These are phyloP conservation scores for Dysphania ambrosioides DNA, from an alignment of 148 eudicot species.

Conservation along the genomic window DNA sequence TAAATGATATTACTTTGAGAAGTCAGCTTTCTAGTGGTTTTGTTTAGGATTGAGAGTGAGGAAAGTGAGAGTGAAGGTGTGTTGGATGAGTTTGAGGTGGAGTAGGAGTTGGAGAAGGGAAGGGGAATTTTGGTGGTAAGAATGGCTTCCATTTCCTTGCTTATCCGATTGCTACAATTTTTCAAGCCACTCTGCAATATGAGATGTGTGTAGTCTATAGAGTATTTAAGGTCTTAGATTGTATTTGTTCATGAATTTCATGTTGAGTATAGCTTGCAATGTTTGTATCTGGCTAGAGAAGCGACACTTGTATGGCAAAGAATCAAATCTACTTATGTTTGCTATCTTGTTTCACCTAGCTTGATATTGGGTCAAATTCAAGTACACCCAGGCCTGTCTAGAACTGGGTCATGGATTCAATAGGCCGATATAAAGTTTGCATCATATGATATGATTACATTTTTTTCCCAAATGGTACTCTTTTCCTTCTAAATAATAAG, in stretches of 20 bases:
- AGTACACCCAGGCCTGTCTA: not conserved
- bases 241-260: not conserved
- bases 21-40: slow-evolving; percentile 7
- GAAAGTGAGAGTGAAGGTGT: slow-evolving; percentile 20
- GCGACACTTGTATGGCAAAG: slow-evolving; percentile 19
- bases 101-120: not conserved
- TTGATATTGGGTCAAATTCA: not conserved
- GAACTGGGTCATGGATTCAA: not conserved
- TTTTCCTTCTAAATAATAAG: too few relatives aligned
- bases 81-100: slow-evolving; percentile 3
- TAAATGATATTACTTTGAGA: not conserved
- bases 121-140: slow-evolving; percentile 11
- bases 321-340: not conserved
- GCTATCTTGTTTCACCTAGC: too few relatives aligned
- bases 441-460: too few relatives aligned
- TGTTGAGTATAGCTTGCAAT: not conserved
- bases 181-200: not conserved
- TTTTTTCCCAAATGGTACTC: too few relatives aligned
- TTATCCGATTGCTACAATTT: too few relatives aligned
- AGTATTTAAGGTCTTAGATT: not conserved
- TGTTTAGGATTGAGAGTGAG: slow-evolving; percentile 18
- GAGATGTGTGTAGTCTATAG: not conserved
- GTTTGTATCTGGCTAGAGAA: not conserved
- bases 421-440: too few relatives aligned
- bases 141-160: slow-evolving; percentile 18